Evolutionary conservation across 306 rosid species (phyloP).

Genomic region (Dryas alaskensis): DNA sequence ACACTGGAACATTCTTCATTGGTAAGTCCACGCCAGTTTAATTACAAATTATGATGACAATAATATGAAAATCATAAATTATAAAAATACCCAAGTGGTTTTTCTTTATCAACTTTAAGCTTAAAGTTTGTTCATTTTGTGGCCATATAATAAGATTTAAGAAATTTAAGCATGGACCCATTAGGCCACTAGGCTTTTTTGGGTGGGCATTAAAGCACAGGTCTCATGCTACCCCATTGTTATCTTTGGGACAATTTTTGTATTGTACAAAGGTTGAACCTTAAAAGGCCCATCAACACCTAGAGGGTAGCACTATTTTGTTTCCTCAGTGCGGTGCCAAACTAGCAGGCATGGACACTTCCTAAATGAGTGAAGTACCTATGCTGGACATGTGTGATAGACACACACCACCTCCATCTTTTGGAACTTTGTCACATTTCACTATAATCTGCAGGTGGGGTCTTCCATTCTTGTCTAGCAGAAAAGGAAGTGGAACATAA

Average conservation of each 20-base stretch:
- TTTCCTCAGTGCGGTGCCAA: slow-evolving; percentile 33
- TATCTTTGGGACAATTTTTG: slow-evolving; percentile 30
- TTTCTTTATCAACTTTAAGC: slow-evolving; percentile 30
- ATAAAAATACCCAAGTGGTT: neutral
- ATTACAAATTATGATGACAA: neutral
- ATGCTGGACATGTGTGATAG: neutral
- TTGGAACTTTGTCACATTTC: too few relatives aligned
- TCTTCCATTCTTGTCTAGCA: neutral
- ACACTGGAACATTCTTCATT: slow-evolving; percentile 79
- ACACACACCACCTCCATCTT: neutral
- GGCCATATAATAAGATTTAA: slow-evolving; percentile 37
- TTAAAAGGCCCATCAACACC: slow-evolving; percentile 30
- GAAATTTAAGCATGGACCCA: slow-evolving; percentile 43
- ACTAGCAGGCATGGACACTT: slow-evolving; percentile 26
- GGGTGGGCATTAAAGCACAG: slow-evolving; percentile 43
- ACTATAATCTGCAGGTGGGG: neutral
- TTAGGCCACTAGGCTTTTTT: slow-evolving; percentile 48
- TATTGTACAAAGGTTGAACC: slow-evolving; percentile 29
- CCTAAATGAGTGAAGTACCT: neutral
- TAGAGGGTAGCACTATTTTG: slow-evolving; percentile 23
- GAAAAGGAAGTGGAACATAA: neutral
- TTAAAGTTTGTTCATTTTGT: slow-evolving; percentile 43
- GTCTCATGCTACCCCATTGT: slow-evolving; percentile 40
- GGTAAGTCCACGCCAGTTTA: slow-evolving; percentile 49
- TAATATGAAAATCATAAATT: neutral